Conservation (phyloP, 306 rosid species). For the Prunus mongolica region DNA sequence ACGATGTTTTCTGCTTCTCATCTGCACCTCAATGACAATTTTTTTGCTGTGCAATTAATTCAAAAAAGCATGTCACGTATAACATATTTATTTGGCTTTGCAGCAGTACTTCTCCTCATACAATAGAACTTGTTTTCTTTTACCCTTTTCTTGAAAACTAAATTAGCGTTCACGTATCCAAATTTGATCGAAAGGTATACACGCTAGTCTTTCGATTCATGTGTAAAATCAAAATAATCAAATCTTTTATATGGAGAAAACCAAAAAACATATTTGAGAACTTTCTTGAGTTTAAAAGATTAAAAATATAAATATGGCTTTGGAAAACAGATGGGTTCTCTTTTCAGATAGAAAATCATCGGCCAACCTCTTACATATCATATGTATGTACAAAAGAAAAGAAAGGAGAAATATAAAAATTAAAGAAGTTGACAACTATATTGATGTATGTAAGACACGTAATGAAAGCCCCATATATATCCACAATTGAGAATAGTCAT, state of each 20-base stretch:
- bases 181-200: background rate
- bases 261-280: background rate
- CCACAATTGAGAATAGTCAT: background rate
- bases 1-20: slow-evolving; percentile 32
- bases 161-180: background rate
- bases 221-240: background rate
- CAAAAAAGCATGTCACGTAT: background rate
- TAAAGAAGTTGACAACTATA: background rate
- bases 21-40: slow-evolving; percentile 46
- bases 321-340: background rate
- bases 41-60: slow-evolving; percentile 37
- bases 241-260: background rate
- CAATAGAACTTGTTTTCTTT: background rate
- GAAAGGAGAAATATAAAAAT: too few species aligned
- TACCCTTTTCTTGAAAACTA: background rate
- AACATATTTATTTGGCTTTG: background rate
- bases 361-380: background rate
- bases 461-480: background rate
- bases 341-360: background rate
- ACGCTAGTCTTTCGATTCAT: background rate
- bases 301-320: background rate
- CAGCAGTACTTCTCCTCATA: background rate
- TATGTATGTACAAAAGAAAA: background rate
- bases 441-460: background rate
- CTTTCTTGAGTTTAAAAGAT: background rate